These are phyloP conservation scores for Beverwykella pulmonaria DNA, from an alignment of 495 filamentous ascomycete genomes.

Conservation along the genomic window DNA sequence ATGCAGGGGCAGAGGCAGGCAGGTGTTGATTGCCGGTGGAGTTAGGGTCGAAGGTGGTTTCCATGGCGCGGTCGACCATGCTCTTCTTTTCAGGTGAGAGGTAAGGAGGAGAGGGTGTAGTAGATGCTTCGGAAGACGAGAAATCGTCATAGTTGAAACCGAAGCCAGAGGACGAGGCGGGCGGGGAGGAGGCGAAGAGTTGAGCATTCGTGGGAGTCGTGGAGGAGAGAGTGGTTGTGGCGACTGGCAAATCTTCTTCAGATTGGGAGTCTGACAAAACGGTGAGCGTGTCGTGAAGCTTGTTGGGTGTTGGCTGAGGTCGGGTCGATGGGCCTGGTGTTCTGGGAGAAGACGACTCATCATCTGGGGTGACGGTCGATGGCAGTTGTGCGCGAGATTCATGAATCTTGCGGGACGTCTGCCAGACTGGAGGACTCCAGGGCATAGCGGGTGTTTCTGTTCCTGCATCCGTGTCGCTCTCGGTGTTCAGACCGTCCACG, in stretches of 20 bases:
- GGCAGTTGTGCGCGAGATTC: too few species aligned
- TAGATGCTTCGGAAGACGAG: neutral
- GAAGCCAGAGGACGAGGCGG: neutral
- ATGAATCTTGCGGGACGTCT: neutral
- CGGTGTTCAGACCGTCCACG: too few species aligned
- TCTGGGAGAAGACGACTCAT: too few species aligned
- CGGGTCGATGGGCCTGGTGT: too few species aligned
- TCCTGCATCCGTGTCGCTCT: neutral
- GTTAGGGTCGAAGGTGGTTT: neutral
- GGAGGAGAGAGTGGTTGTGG: neutral
- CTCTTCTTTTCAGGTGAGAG: neutral
- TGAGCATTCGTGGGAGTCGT: neutral
- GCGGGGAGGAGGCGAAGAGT: too few species aligned
- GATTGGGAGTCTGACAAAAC: too few species aligned
- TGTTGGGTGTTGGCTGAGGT: too few species aligned
- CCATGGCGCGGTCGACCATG: constrained; percentile 5
- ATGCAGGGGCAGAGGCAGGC: neutral
- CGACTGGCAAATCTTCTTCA: too few species aligned
- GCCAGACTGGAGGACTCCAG: neutral
- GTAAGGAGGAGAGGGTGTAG: neutral
- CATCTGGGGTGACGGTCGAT: too few species aligned
- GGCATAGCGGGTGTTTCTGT: neutral
- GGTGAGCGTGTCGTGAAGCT: too few species aligned
- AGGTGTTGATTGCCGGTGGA: neutral
- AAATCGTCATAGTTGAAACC: constrained; percentile 4